Evolutionary conservation across 257 asterid genomes (phyloP), one percentile per base, ranked within the genome.

Genomic region (Plantago major): DNA sequence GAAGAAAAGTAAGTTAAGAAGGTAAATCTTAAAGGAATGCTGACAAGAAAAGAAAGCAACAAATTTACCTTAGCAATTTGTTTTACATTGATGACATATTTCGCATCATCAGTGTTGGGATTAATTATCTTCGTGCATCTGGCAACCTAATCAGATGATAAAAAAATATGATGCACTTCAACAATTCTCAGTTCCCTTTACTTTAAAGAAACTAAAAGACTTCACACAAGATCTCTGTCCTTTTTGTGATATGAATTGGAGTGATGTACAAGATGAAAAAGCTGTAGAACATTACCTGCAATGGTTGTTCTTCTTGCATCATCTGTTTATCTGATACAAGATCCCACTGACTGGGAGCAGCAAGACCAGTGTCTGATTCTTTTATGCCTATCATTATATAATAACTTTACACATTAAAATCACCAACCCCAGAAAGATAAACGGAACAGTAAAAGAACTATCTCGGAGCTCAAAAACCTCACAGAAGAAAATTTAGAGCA

Each of bases 271-370:
- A n/a, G 47, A 63, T 37, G 11, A 11, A 28, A 33, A 46, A 44
- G 19, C 13, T 12, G 50, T 5, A 38, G 50, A 64, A 56, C 46
- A n/a, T 19, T 55, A 86, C 97, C 95, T 87, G 97, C 64, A 90
- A 96, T 44, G 97, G 96, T 69, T 90, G 80, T 74, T 92, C 96
- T 81, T 89, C 99, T 83, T 92, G 97, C 99, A 92, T 89, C 99
- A 92, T 92, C 73, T 92, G 99, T 73, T 92, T 89, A 72, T 92
- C 99, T n/a, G 99, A 92, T 56, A 89, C 97, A 67, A 92, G 95
- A 79, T 92, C 99, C 97, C 99, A 92, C 60, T 86, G 99, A 68
- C 99, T 92, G 10, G 99, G 99, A 40, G 94, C 95, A 74, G 99
- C 96, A 79, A 92, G 76, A 60, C 99, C 97, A 63, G 98, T 90